Percentiles rank a stretch among this genome's conserved stretches.
phyloP scores from a whole-genome alignment of 768 basidiomycete species.

The Cubamyces lactineus region DNA sequence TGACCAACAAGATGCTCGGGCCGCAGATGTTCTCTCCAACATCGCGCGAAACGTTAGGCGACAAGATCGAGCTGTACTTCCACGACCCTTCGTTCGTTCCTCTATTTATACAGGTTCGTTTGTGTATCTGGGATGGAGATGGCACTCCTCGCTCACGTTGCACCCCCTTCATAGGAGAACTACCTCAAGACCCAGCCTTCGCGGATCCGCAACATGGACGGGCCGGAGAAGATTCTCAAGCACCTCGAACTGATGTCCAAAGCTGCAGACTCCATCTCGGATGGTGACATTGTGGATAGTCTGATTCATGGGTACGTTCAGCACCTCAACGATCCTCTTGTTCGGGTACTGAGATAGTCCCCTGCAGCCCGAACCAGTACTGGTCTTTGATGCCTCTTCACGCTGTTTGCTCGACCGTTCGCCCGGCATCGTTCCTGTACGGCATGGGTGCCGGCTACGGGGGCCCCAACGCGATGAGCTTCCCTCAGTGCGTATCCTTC shows the following conservation, averaged over 20 bases:
- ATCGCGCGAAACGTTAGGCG: slow-evolving; percentile 76
- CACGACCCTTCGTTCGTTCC: slow-evolving; percentile 95
- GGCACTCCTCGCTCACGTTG: neutral
- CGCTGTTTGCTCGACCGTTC: slow-evolving; percentile 86
- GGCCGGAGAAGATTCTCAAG: slow-evolving; percentile 68
- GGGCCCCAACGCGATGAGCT: slow-evolving; percentile 67
- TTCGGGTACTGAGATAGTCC: neutral
- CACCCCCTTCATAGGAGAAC: slow-evolving; percentile 69
- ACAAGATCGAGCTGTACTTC: slow-evolving; percentile 97
- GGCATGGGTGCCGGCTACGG: slow-evolving; percentile 71
- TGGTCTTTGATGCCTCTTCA: slow-evolving; percentile 96
- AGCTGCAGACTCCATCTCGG: slow-evolving; percentile 92
- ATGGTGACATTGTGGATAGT: slow-evolving; percentile 90
- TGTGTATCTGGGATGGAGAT: neutral
- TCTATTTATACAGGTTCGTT: slow-evolving; percentile 87
- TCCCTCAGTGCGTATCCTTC: slow-evolving; percentile 72
- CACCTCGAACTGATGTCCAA: slow-evolving; percentile 81
- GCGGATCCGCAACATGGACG: slow-evolving; percentile 55
- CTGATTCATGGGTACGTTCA: slow-evolving; percentile 84
- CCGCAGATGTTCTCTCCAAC: slow-evolving; percentile 90
- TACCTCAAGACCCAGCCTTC: slow-evolving; percentile 86
- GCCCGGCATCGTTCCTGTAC: slow-evolving; percentile 83
- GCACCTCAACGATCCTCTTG: too few species aligned
- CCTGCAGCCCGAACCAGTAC: slow-evolving; percentile 84
- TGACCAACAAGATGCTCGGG: slow-evolving; percentile 86